A percentile compares a stretch with the other conserved stretches of the same genome.
Conservation (phyloP, 1,284 basidiomycete genomes). For the Phylloboletellus chloephorus region DNA sequence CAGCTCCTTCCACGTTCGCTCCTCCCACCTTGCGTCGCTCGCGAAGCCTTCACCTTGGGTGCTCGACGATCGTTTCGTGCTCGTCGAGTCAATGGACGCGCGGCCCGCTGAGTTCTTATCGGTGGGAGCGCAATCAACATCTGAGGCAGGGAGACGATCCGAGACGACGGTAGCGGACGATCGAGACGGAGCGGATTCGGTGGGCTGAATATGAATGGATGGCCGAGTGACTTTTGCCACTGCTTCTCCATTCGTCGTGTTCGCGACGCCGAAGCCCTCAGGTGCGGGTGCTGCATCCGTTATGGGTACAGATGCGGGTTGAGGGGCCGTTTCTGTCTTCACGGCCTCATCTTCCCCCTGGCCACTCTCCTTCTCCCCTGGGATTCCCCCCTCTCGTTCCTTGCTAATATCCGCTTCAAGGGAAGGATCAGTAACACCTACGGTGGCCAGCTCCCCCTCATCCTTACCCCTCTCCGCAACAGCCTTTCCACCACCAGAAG, state of each 20-base stretch:
- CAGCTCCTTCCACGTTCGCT: slow-evolving; percentile 83
- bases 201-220: too few relatives aligned
- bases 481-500: background rate
- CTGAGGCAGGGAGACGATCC: background rate
- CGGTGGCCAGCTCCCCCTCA: background rate
- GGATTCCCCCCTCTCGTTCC: slow-evolving; percentile 1
- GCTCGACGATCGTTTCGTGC: slow-evolving; percentile 20
- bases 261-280: background rate
- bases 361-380: slow-evolving; percentile 1
- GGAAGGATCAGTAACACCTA: background rate
- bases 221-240: background rate
- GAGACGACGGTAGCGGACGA: slow-evolving; percentile 1
- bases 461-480: slow-evolving; percentile 5
- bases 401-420: slow-evolving; percentile 1
- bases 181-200: background rate
- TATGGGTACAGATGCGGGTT: background rate
- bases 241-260: background rate
- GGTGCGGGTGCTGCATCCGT: slow-evolving; percentile 3
- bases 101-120: slow-evolving; percentile 1
- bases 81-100: slow-evolving; percentile 17
- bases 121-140: slow-evolving; percentile 2
- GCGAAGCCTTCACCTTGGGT: slow-evolving; percentile 37
- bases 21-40: slow-evolving; percentile 79
- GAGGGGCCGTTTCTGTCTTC: background rate
- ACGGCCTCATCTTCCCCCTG: background rate